phyloP scores from a whole-genome alignment of 495 filamentous ascomycete genomes.

The Daldinia caldariorum region DNA sequence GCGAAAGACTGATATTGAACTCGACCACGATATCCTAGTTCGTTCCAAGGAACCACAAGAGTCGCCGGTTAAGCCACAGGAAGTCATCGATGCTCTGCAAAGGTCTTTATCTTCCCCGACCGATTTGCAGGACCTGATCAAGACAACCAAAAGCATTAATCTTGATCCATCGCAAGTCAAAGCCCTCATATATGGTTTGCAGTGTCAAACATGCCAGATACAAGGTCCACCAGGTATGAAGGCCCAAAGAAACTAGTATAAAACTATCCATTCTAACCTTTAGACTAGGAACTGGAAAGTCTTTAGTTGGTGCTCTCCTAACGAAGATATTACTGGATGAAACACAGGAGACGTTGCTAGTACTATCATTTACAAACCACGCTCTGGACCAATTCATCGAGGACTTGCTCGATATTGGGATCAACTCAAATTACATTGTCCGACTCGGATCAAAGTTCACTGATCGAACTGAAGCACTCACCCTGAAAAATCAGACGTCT shows the following conservation, averaged over 20 bases:
- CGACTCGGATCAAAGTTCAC: conserved; percentile 75
- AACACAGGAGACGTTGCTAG: conserved; percentile 65
- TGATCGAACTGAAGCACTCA: conserved; percentile 56
- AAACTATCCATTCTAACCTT: conserved; percentile 17
- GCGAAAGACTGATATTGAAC: conserved; percentile 55
- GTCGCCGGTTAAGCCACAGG: conserved; percentile 23
- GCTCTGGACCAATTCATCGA: conserved; percentile 80
- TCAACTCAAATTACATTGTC: conserved; percentile 64
- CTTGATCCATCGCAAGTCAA: conserved; percentile 69
- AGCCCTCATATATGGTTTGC: conserved; percentile 66
- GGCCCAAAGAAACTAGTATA: neutral
- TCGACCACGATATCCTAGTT: conserved; percentile 39
- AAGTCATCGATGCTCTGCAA: conserved; percentile 18
- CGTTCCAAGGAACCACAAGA: conserved; percentile 26
- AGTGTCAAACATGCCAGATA: conserved; percentile 67
- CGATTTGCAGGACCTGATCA: conserved; percentile 26
- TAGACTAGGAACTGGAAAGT: conserved; percentile 77
- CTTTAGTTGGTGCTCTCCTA: conserved; percentile 76
- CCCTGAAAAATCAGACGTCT: conserved; percentile 56
- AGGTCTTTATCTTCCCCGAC: conserved; percentile 1
- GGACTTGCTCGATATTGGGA: conserved; percentile 71
- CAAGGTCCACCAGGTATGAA: conserved; percentile 79
- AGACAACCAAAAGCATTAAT: conserved; percentile 40
- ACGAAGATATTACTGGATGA: conserved; percentile 66
- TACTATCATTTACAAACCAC: conserved; percentile 75